Evolutionary conservation across 305 asterid genomes (phyloP).

Genomic region (Fraxinus albicans): DNA sequence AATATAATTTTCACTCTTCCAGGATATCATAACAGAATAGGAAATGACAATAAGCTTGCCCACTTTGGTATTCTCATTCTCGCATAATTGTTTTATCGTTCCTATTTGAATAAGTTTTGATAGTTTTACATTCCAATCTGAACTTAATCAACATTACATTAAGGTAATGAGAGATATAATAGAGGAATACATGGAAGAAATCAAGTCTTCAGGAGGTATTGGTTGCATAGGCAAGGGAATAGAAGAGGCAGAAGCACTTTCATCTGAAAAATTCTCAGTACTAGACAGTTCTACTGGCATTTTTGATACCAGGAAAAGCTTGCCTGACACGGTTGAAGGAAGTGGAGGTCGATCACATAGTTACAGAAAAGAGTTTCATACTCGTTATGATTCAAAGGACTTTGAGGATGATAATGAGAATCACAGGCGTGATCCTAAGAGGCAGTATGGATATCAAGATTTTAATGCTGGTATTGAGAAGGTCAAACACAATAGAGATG

Average conservation of each 20-base stretch:
- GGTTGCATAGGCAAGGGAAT: conserved; percentile 38
- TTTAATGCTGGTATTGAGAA: conserved; percentile 31
- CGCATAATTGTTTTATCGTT: neutral
- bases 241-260: conserved; percentile 34
- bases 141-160: conserved; percentile 15
- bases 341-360: conserved; percentile 31
- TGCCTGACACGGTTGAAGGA: conserved; percentile 28
- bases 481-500: conserved; percentile 33
- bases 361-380: conserved; percentile 30
- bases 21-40: neutral
- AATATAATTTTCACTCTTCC: neutral
- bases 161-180: conserved; percentile 85
- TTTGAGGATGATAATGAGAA: conserved; percentile 27
- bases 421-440: conserved; percentile 35
- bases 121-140: conserved; percentile 2
- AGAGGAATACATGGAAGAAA: conserved; percentile 82
- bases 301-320: conserved; percentile 33
- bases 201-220: conserved; percentile 51
- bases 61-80: neutral
- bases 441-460: conserved; percentile 33
- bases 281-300: conserved; percentile 31
- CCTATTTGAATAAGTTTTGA: neutral
- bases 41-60: neutral
- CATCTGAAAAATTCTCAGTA: conserved; percentile 33
- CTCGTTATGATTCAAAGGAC: conserved; percentile 32